Evolutionary conservation across 306 rosid genomes (phyloP).

Genomic region (Bauhinia variegata): DNA sequence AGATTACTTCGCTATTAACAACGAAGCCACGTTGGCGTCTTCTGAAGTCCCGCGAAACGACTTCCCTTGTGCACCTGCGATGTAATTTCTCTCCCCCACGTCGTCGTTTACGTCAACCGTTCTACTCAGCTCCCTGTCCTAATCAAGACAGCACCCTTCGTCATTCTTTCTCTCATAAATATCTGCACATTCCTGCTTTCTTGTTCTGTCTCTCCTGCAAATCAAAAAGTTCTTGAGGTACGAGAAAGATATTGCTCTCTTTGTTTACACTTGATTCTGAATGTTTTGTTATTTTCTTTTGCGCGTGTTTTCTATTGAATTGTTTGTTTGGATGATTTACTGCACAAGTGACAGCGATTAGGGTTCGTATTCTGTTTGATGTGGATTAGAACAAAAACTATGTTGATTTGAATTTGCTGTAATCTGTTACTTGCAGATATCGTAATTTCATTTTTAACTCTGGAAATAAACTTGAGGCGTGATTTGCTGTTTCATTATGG

Average conservation of each 20-base stretch:
- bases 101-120: too few species aligned
- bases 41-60: too few species aligned
- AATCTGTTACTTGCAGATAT: neutral
- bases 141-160: too few species aligned
- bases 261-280: neutral
- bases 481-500: neutral
- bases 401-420: neutral
- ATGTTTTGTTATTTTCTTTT: too few species aligned
- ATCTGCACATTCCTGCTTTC: too few species aligned
- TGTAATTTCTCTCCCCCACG: too few species aligned
- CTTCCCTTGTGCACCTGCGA: too few species aligned
- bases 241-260: neutral
- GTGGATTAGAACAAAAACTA: neutral
- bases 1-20: too few species aligned
- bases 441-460: too few species aligned
- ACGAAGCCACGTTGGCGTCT: too few species aligned
- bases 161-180: neutral
- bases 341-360: constrained; percentile 4
- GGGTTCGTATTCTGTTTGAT: constrained; percentile 7
- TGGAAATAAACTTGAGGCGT: too few species aligned
- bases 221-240: neutral
- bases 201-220: neutral
- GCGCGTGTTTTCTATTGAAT: constrained; percentile 47
- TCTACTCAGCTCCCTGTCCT: too few species aligned
- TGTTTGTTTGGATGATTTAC: constrained; percentile 34